Conservation (phyloP, 768 basidiomycete species). For the Fistulinella prunicolor region DNA sequence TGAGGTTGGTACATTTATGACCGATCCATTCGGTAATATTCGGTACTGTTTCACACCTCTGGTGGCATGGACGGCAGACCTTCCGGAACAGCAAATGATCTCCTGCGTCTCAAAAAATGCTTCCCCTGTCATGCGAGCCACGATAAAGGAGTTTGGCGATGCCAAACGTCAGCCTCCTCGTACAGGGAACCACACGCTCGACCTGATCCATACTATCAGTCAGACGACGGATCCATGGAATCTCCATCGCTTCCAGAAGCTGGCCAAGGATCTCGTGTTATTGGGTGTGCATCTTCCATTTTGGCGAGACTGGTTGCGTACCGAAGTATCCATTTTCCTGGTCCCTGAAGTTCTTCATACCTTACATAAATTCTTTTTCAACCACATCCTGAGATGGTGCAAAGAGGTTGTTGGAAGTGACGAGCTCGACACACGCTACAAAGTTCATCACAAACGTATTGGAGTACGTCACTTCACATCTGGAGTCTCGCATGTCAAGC, state of each 20-base stretch:
- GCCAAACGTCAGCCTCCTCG: background rate
- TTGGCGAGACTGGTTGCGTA: conserved; percentile 6
- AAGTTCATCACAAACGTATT: background rate
- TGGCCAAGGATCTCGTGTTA: background rate
- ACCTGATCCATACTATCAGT: background rate
- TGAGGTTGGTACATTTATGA: conserved; percentile 4
- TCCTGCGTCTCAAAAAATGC: conserved; percentile 8
- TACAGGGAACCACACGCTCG: background rate
- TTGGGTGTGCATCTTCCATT: background rate
- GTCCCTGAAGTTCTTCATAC: conserved; percentile 8
- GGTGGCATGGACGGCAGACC: conserved; percentile 14
- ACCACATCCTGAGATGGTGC: conserved; percentile 11
- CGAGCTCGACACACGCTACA: background rate
- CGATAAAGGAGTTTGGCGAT: conserved; percentile 11
- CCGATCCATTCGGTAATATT: conserved; percentile 17
- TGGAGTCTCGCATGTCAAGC: background rate
- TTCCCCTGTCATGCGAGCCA: conserved; percentile 14
- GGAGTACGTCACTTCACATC: background rate
- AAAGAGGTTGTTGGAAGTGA: background rate
- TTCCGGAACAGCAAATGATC: conserved; percentile 16
- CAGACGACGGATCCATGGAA: conserved; percentile 22
- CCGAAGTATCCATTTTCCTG: background rate
- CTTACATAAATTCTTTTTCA: conserved; percentile 7
- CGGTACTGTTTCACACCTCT: conserved; percentile 12
- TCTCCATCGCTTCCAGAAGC: conserved; percentile 21